Conservation (phyloP, 495 filamentous ascomycete genomes). For the Xylaria flabelliformis region DNA sequence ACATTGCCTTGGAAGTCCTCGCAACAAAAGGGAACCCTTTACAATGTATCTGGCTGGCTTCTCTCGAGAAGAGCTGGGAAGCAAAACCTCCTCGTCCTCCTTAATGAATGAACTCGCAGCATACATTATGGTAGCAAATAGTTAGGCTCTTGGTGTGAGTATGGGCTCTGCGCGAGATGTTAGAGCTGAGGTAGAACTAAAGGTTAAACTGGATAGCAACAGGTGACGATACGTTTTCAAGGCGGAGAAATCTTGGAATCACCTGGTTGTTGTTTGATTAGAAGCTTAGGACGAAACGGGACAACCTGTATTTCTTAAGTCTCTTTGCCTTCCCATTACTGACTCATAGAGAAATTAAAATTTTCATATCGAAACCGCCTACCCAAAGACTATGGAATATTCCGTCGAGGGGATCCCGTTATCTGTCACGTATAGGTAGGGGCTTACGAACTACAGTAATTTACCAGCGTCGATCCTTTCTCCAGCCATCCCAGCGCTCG, state of each 20-base stretch:
- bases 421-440: background rate
- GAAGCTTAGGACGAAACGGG: background rate
- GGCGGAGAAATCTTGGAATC: background rate
- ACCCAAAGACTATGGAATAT: background rate
- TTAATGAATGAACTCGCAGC: conserved; percentile 18
- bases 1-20: conserved; percentile 27
- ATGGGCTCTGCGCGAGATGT: background rate
- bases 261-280: background rate
- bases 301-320: background rate
- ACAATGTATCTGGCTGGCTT: conserved; percentile 6
- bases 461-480: conserved; percentile 12
- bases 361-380: background rate
- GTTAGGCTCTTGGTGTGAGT: background rate
- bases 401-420: background rate
- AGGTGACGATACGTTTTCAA: background rate
- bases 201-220: background rate
- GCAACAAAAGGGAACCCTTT: conserved; percentile 23
- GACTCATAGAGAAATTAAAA: background rate
- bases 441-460: background rate
- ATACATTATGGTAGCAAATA: conserved; percentile 30
- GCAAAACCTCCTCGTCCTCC: conserved; percentile 39
- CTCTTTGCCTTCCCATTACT: background rate
- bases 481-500: background rate
- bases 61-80: conserved; percentile 28
- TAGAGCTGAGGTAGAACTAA: background rate